These are phyloP conservation scores for Coemansia sp. DNA, from an alignment of 192 early-diverging fungal species.

Conservation along the genomic window DNA sequence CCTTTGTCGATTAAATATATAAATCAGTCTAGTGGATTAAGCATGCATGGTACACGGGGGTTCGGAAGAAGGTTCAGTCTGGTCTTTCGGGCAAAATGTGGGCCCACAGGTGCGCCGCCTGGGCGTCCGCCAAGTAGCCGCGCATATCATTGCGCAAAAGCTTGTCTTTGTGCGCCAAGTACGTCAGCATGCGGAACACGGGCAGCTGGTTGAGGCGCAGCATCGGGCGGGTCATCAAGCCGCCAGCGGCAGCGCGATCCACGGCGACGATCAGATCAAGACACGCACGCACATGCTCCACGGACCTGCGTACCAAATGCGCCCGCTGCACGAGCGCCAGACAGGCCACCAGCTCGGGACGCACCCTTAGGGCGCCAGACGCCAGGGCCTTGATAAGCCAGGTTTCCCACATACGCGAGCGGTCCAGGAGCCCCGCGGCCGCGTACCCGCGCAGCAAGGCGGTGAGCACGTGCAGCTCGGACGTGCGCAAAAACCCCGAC, in stretches of 20 bases:
- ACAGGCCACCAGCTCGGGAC: constrained; percentile 9
- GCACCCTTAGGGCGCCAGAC: constrained; percentile 3
- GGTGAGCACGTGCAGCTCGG: constrained; percentile 37
- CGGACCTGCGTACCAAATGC: constrained; percentile 14
- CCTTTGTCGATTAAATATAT: too few relatives aligned
- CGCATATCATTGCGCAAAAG: not conserved
- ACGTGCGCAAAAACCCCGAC: constrained; percentile 18
- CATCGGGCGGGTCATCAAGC: not conserved
- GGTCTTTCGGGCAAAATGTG: too few relatives aligned
- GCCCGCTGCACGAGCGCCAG: constrained; percentile 9
- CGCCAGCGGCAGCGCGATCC: not conserved
- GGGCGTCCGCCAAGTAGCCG: too few relatives aligned
- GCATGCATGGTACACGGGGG: too few relatives aligned
- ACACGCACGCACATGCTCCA: constrained; percentile 15
- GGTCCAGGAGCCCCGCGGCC: not conserved
- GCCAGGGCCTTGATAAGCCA: constrained; percentile 27
- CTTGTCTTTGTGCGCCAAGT: not conserved
- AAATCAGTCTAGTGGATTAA: too few relatives aligned
- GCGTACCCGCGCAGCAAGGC: constrained; percentile 31
- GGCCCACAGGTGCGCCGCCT: too few relatives aligned
- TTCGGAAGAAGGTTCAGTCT: too few relatives aligned
- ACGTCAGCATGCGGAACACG: not conserved
- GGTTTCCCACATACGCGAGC: constrained; percentile 17
- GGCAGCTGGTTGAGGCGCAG: constrained; percentile 2
- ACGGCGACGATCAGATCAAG: constrained; percentile 25